These are phyloP conservation scores for Phytophthora quininea DNA, from an alignment of 352 stramenopile species.

Conservation along the genomic window DNA sequence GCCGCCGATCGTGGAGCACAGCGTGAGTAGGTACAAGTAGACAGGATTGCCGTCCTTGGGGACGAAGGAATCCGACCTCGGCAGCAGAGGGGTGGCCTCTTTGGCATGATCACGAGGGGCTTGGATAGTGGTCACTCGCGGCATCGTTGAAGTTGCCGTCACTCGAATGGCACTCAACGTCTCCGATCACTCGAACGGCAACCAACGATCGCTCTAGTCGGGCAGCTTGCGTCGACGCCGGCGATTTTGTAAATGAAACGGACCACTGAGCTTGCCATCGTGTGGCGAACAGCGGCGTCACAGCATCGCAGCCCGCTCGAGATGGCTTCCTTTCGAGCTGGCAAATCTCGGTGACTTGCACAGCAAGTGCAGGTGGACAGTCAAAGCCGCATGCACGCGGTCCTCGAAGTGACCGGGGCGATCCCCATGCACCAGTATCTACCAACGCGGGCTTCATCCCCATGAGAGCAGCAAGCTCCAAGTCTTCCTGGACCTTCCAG, in stretches of 20 bases:
- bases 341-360: not conserved
- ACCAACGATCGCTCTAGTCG: not conserved
- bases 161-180: constrained; percentile 9
- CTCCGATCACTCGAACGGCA: not conserved
- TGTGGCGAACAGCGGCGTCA: not conserved
- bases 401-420: not conserved
- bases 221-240: not conserved
- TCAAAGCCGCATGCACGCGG: not conserved
- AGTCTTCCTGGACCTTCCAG: too few relatives aligned
- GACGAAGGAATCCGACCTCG: constrained; percentile 15
- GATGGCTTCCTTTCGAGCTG: not conserved
- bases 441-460: too few relatives aligned
- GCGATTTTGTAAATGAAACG: constrained; percentile 11
- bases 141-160: constrained; percentile 29
- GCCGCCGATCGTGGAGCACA: constrained; percentile 73
- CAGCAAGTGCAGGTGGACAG: not conserved
- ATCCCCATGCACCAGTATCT: too few relatives aligned
- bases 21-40: constrained; percentile 74
- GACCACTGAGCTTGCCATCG: not conserved
- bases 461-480: too few relatives aligned
- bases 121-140: constrained; percentile 3
- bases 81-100: constrained; percentile 22
- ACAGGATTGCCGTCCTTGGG: constrained; percentile 24
- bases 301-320: not conserved
- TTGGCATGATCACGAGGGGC: constrained; percentile 7